Conservation (phyloP, 208 protist species). For the Trypanosoma conorhini region DNA sequence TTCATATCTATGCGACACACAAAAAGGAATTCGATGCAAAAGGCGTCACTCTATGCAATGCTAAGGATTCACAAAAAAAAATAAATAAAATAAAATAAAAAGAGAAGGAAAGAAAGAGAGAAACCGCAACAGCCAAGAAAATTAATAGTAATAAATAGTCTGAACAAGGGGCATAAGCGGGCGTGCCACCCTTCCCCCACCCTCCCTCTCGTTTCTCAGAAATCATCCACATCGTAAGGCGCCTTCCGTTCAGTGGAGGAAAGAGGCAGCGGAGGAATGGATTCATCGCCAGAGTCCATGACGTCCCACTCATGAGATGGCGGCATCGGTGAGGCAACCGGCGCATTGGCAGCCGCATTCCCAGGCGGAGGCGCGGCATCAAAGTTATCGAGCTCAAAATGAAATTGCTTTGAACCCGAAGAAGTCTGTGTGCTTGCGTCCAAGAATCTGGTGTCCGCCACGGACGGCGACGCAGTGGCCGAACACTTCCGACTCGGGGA, state of each 20-base stretch:
- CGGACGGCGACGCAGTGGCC: neutral
- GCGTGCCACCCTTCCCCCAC: too few relatives aligned
- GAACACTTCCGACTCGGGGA: neutral
- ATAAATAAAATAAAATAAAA: constrained; percentile 12
- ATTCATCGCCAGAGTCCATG: constrained; percentile 33
- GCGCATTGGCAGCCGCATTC: neutral
- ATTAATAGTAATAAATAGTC: neutral
- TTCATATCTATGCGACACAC: neutral
- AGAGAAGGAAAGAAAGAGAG: neutral
- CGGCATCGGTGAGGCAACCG: constrained; percentile 1
- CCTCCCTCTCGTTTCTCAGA: too few relatives aligned
- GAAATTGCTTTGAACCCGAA: constrained; percentile 20
- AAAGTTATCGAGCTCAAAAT: constrained; percentile 12
- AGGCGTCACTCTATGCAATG: neutral
- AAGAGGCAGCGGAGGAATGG: constrained; percentile 18
- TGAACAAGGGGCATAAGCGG: neutral
- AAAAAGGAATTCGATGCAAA: neutral
- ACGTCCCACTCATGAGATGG: constrained; percentile 40
- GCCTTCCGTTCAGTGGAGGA: constrained; percentile 15
- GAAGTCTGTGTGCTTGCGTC: neutral
- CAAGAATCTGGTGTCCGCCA: neutral
- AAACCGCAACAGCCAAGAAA: neutral
- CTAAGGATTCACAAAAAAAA: neutral
- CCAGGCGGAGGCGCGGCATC: neutral
- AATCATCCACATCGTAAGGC: constrained; percentile 39